Conservation (phyloP, 495 filamentous ascomycete species). For the Lindgomyces ingoldianus region DNA sequence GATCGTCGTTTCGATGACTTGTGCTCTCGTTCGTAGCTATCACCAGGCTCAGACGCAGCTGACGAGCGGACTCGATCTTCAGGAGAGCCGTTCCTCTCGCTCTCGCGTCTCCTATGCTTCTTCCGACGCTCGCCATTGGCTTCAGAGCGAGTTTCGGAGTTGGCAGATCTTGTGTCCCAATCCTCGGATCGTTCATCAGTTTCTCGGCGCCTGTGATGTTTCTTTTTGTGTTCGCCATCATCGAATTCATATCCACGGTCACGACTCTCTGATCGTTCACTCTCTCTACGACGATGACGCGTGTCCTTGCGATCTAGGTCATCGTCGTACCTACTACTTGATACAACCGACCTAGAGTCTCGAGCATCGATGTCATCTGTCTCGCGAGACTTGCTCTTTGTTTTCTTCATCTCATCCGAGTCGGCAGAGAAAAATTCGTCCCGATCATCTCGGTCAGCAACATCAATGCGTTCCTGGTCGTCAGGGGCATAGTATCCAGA, state of each 20-base stretch:
- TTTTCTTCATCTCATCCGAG: conserved; percentile 20
- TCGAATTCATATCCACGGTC: conserved; percentile 29
- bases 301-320: conserved; percentile 15
- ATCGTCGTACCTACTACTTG: conserved; percentile 10
- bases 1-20: conserved; percentile 31
- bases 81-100: conserved; percentile 31
- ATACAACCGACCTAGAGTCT: conserved; percentile 8
- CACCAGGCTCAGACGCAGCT: conserved; percentile 43
- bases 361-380: conserved; percentile 12
- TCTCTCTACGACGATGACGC: conserved; percentile 9
- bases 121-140: conserved; percentile 30
- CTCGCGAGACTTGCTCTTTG: conserved; percentile 6
- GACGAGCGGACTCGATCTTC: conserved; percentile 32
- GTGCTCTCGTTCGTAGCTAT: conserved; percentile 34
- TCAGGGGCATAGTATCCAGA: conserved; percentile 30
- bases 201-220: conserved; percentile 26
- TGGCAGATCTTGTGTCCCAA: conserved; percentile 27
- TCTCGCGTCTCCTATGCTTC: conserved; percentile 31
- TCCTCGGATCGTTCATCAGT: conserved; percentile 33
- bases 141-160: conserved; percentile 35
- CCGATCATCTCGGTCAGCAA: conserved; percentile 13
- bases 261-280: conserved; percentile 18
- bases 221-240: conserved; percentile 26
- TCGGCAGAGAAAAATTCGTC: conserved; percentile 34
- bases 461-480: conserved; percentile 1